These are phyloP conservation scores for Boletus subparvulus DNA, from an alignment of 768 basidiomycete species.

Conservation along the genomic window DNA sequence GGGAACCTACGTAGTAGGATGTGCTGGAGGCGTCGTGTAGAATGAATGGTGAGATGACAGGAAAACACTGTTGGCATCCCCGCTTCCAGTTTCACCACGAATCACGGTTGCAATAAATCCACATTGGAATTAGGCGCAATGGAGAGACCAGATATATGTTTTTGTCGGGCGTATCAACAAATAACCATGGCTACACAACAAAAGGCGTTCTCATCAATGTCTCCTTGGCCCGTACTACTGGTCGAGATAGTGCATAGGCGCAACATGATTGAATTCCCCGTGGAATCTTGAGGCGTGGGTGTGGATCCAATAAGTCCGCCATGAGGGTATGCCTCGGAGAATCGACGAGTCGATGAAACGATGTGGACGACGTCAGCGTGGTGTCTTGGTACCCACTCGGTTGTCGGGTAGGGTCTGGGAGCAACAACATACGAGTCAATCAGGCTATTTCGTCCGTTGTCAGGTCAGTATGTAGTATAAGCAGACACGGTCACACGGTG, in stretches of 20 bases:
- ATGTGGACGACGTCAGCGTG: background rate
- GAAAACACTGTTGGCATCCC: background rate
- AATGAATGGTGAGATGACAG: background rate
- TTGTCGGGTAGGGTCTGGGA: background rate
- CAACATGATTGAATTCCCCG: background rate
- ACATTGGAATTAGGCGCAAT: background rate
- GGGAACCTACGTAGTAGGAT: background rate
- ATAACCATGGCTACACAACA: constrained; percentile 21
- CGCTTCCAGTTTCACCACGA: background rate
- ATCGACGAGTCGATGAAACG: background rate
- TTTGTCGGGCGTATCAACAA: constrained; percentile 4
- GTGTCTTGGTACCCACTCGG: background rate
- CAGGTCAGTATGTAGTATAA: background rate
- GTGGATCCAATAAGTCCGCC: background rate
- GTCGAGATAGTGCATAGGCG: background rate
- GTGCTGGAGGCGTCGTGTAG: background rate
- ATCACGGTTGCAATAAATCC: constrained; percentile 4
- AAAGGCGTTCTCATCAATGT: constrained; percentile 1
- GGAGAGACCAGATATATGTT: background rate
- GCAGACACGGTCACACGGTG: background rate
- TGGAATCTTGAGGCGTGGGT: background rate
- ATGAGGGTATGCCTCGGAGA: background rate
- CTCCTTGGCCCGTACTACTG: background rate
- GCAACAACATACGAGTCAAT: background rate
- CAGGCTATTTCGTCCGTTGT: constrained; percentile 15